Conservation (phyloP, 768 basidiomycete species). For the Xerocomellus dryophilus region DNA sequence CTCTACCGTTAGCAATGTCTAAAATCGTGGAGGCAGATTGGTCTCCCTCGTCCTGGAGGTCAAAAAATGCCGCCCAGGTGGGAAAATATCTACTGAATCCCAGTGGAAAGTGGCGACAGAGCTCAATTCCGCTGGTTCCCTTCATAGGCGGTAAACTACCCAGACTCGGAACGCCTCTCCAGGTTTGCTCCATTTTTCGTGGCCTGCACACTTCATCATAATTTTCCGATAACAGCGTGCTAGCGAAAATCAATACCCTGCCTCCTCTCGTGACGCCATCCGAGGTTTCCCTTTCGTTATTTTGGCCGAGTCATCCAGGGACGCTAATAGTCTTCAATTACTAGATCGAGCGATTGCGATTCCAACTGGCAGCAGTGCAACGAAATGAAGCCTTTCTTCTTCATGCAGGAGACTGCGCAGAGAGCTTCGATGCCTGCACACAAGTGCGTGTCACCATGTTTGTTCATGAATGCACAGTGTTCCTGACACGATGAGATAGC, state of each 20-base stretch:
- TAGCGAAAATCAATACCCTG: slow-evolving; percentile 70
- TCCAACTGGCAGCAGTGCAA: slow-evolving; percentile 78
- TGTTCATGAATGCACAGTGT: slow-evolving; percentile 7
- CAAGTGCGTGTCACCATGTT: slow-evolving; percentile 48
- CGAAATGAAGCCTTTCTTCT: slow-evolving; percentile 88
- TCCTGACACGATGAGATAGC: slow-evolving; percentile 40
- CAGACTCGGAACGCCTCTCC: slow-evolving; percentile 57
- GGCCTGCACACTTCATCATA: not conserved
- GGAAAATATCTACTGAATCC: slow-evolving; percentile 6
- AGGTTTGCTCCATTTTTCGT: slow-evolving; percentile 38
- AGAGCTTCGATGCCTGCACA: slow-evolving; percentile 89
- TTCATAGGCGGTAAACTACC: slow-evolving; percentile 65
- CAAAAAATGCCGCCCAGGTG: slow-evolving; percentile 75
- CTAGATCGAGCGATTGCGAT: slow-evolving; percentile 79
- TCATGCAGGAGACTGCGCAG: slow-evolving; percentile 98
- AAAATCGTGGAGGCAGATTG: slow-evolving; percentile 37
- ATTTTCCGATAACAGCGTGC: slow-evolving; percentile 48
- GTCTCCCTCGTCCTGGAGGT: slow-evolving; percentile 79
- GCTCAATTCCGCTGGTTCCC: not conserved
- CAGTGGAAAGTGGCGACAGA: not conserved
- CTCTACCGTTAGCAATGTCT: slow-evolving; percentile 8
- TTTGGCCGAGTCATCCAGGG: slow-evolving; percentile 15
- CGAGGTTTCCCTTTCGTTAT: slow-evolving; percentile 64
- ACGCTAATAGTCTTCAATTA: slow-evolving; percentile 21
- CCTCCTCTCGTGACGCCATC: slow-evolving; percentile 92